Evolutionary conservation across 2,329 filamentous ascomycete species (phyloP).

Genomic region (Venturia aucupariae): DNA sequence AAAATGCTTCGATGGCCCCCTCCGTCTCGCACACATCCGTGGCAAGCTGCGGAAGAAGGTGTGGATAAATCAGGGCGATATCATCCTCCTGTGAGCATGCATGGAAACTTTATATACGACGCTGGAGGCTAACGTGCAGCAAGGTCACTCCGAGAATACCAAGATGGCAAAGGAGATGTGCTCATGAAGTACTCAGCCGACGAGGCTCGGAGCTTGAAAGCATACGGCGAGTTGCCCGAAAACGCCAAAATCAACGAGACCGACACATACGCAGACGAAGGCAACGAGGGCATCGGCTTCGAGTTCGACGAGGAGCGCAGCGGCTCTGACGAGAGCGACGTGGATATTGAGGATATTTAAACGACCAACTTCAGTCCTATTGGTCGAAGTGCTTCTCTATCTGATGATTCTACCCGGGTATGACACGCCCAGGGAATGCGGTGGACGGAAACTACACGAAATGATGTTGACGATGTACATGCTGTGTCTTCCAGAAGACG

Average conservation of each 20-base stretch:
- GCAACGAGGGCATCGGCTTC: slow-evolving; percentile 93
- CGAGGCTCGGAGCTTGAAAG: slow-evolving; percentile 89
- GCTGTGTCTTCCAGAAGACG: not conserved
- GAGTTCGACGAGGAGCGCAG: slow-evolving; percentile 95
- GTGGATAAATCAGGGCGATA: slow-evolving; percentile 98
- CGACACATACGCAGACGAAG: slow-evolving; percentile 83
- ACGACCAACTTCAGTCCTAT: not conserved
- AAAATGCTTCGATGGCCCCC: slow-evolving; percentile 88
- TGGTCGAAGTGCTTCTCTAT: not conserved
- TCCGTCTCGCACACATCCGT: slow-evolving; percentile 75
- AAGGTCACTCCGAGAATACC: slow-evolving; percentile 16
- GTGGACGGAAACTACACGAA: not conserved
- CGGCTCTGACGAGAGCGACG: slow-evolving; percentile 50
- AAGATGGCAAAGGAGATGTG: slow-evolving; percentile 82
- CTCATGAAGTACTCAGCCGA: slow-evolving; percentile 70
- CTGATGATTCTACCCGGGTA: not conserved
- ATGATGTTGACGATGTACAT: not conserved
- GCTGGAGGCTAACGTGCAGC: not conserved
- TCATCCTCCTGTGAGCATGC: slow-evolving; percentile 56
- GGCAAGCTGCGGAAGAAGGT: slow-evolving; percentile 99
- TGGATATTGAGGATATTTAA: slow-evolving; percentile 91
- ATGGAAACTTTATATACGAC: not conserved
- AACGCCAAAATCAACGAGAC: slow-evolving; percentile 99
- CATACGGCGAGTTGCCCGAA: slow-evolving; percentile 94
- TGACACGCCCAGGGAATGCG: slow-evolving; percentile 2